Conservation (phyloP, 768 basidiomycete genomes). For the Botryobasidium botryosum region DNA sequence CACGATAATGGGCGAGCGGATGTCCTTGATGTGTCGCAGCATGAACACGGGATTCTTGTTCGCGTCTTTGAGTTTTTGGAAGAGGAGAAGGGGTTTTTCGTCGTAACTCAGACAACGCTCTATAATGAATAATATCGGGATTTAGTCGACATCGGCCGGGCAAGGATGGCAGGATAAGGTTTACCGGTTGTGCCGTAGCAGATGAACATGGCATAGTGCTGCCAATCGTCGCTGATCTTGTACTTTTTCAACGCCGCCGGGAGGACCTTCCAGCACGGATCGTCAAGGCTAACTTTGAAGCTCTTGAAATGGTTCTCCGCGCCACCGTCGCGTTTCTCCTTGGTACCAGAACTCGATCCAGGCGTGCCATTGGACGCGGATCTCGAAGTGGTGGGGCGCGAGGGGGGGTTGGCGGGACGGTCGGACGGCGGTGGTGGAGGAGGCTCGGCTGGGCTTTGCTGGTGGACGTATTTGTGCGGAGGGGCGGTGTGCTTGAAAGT, state of each 20-base stretch:
- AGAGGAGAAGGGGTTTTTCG: slow-evolving; percentile 90
- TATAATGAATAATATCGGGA: slow-evolving; percentile 39
- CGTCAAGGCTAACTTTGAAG: slow-evolving; percentile 94
- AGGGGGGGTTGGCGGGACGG: neutral
- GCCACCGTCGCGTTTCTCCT: neutral
- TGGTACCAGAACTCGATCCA: neutral
- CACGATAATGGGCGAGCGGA: slow-evolving; percentile 90
- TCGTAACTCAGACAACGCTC: slow-evolving; percentile 96
- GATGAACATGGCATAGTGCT: slow-evolving; percentile 98
- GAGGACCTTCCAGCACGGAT: slow-evolving; percentile 96
- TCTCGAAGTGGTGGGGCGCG: neutral
- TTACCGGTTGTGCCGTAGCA: slow-evolving; percentile 86
- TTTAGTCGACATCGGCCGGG: slow-evolving; percentile 27
- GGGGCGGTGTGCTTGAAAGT: no score
- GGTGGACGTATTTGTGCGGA: neutral
- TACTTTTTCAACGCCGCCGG: slow-evolving; percentile 98
- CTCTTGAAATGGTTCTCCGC: slow-evolving; percentile 37
- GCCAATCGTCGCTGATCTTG: slow-evolving; percentile 97
- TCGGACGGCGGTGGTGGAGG: neutral
- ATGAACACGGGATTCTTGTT: slow-evolving; percentile 99
- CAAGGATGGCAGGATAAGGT: slow-evolving; percentile 25
- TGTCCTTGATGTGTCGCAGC: slow-evolving; percentile 93
- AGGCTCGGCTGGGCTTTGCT: neutral
- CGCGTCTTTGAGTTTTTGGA: slow-evolving; percentile 92
- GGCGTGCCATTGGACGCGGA: neutral